Base-by-base conservation (phyloP, 2,329 filamentous ascomycete genomes). In the Beauveria rudraprayagi region DNA sequence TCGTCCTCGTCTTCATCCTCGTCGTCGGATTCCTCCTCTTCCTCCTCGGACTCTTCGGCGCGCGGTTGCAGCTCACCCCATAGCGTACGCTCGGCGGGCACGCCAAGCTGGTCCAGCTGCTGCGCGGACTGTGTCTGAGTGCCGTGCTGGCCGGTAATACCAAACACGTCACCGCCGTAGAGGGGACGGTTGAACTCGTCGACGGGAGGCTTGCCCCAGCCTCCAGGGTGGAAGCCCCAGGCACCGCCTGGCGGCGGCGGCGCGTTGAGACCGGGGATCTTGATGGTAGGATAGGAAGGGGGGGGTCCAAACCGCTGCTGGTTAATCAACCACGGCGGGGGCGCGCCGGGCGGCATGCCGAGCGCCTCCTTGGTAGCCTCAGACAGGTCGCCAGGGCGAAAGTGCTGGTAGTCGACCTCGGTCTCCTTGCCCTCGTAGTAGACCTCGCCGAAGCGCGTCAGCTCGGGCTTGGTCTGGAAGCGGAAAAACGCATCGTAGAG, bases 391-490 rank as follows among this genome's bases (percentile, higher is more conserved):
- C 94, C 94, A 1, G 94, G 91, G 65, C 92, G 87, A 63, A 97
- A 84, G 75, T 97, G 90, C 67, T 90, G 88, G 65, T 96, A 83
- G 72, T 97, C 96, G 1, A 94, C 96, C 75, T 99, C 94, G 70
- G 91, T 94, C 72, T 99, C 94, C 74, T 99, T 99, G 71, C 94
- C 94, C 75, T 99, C 94, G 73, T 97, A 97, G 75, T 99, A 99
- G n/a, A 99, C 92, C 74, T 99, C 94, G 46, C 94, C 94, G 68
- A 96, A 99, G 48, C 92, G 85, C 37, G 94, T 97, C 65, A 99
- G 78, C 67, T 92, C 87, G 0, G 94, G 94, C 76, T 99, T 99
- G 46, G 91, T 96, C 77, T 99, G 94, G 72, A 96, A 95, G 63
- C 92, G 86, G 80, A 99, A 99, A 79, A 99, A 99, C 4, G 94